Evolutionary conservation across 768 basidiomycete genomes (phyloP).

Genomic region (Psilocybe cubensis): DNA sequence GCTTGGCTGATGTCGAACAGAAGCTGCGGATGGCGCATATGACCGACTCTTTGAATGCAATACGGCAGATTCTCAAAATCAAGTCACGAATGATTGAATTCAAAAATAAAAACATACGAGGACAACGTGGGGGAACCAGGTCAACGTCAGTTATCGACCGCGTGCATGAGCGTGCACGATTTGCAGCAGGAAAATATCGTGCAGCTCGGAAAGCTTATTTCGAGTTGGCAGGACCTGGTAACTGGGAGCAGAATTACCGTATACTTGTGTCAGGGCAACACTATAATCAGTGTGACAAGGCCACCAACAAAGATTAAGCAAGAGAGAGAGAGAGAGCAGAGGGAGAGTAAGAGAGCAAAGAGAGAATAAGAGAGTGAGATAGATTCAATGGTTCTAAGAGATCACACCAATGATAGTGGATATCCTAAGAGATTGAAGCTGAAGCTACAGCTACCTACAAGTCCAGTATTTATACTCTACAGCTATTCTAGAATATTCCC

Average conservation of each 20-base stretch:
- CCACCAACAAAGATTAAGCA: too few relatives aligned
- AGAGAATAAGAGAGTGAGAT: too few relatives aligned
- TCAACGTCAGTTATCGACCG: slow-evolving; percentile 2
- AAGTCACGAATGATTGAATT: slow-evolving; percentile 11
- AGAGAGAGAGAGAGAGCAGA: too few relatives aligned
- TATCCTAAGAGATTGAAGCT: too few relatives aligned
- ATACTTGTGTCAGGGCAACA: too few relatives aligned
- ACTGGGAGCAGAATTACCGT: slow-evolving; percentile 13
- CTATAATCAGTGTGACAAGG: too few relatives aligned
- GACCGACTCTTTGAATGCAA: neutral
- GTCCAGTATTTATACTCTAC: too few relatives aligned
- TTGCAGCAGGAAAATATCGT: slow-evolving; percentile 6
- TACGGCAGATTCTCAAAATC: slow-evolving; percentile 7
- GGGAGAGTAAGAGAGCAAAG: too few relatives aligned
- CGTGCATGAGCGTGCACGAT: slow-evolving; percentile 9
- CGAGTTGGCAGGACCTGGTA: slow-evolving; percentile 3
- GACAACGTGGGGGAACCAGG: slow-evolving; percentile 8
- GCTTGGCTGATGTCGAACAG: slow-evolving; percentile 11
- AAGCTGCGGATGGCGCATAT: slow-evolving; percentile 9
- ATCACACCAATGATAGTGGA: too few relatives aligned
- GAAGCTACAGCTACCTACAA: too few relatives aligned
- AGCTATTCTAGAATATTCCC: too few relatives aligned
- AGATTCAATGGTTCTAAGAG: too few relatives aligned
- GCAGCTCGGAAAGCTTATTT: slow-evolving; percentile 13
- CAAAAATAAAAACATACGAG: slow-evolving; percentile 7